These are phyloP conservation scores for Musa schizocarpa DNA, from an alignment of 176 grass and related monocot genomes.

Conservation along the genomic window DNA sequence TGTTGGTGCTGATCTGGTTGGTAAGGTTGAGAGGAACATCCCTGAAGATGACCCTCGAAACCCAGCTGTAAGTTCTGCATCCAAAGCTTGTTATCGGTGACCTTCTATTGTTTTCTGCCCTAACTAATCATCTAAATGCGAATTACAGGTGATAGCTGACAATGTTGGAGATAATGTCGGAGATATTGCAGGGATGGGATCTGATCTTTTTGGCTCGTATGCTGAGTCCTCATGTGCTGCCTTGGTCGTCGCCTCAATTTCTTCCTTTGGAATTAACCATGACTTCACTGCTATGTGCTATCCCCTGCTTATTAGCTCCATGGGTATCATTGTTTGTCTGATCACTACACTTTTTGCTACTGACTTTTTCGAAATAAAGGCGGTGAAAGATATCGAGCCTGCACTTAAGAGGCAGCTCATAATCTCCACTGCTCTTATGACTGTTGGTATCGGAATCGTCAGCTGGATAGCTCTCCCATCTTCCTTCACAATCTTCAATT, in stretches of 20 bases:
- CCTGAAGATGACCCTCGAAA: slow-evolving; percentile 15
- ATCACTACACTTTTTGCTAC: slow-evolving; percentile 12
- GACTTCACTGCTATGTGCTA: background rate
- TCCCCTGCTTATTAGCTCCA: slow-evolving; percentile 7
- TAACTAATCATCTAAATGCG: background rate
- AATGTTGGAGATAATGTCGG: slow-evolving; percentile 19
- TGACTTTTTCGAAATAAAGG: slow-evolving; percentile 11
- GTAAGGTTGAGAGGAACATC: slow-evolving; percentile 11
- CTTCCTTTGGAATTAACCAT: slow-evolving; percentile 18
- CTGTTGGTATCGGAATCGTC: background rate
- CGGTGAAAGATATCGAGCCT: slow-evolving; percentile 13
- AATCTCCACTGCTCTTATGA: slow-evolving; percentile 12
- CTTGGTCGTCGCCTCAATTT: slow-evolving; percentile 9
- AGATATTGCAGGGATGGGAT: slow-evolving; percentile 18
- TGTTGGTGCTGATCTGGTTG: slow-evolving; percentile 10
- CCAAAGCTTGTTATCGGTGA: background rate
- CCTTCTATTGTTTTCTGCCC: background rate
- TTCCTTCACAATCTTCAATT: slow-evolving; percentile 15
- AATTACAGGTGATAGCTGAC: slow-evolving; percentile 8
- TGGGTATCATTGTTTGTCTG: slow-evolving; percentile 11
- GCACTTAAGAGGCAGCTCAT: slow-evolving; percentile 10
- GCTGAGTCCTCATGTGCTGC: slow-evolving; percentile 11
- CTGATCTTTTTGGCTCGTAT: slow-evolving; percentile 15
- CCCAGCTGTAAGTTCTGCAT: slow-evolving; percentile 4
- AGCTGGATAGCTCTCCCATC: slow-evolving; percentile 13